phyloP scores from a whole-genome alignment of 306 rosid genomes.

The Prunus mira region DNA sequence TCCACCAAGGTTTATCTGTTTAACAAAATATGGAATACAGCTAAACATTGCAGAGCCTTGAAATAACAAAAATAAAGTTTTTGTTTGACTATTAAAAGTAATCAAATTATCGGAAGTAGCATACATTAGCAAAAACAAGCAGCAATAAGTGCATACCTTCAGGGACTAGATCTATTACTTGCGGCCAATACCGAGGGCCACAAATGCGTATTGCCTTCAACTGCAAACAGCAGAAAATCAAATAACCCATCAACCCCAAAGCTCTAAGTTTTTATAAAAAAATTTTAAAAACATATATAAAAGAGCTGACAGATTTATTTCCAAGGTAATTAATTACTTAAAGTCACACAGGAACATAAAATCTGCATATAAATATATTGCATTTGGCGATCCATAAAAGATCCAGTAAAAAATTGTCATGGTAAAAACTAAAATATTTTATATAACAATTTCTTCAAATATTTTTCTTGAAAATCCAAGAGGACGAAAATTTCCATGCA shows the following conservation, averaged over 20 bases:
- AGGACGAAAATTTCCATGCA: neutral
- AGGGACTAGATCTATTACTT: constrained; percentile 68
- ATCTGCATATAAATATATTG: neutral
- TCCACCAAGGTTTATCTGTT: constrained; percentile 97
- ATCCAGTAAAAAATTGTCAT: neutral
- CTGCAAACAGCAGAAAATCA: constrained; percentile 45
- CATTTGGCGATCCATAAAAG: neutral
- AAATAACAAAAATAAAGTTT: constrained; percentile 20
- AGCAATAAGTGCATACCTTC: constrained; percentile 52
- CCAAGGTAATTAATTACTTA: constrained; percentile 16
- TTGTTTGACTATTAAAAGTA: constrained; percentile 11
- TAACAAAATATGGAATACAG: constrained; percentile 12
- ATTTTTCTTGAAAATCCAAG: neutral
- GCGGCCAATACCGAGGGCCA: constrained; percentile 98
- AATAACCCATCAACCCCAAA: constrained; percentile 22
- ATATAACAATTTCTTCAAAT: neutral
- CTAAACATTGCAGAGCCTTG: constrained; percentile 11
- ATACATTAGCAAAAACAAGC: constrained; percentile 1
- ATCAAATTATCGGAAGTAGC: neutral
- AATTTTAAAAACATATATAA: neutral
- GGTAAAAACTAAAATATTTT: neutral
- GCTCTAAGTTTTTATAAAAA: neutral
- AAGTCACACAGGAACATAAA: neutral
- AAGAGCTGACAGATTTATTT: constrained; percentile 10
- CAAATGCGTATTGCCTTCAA: constrained; percentile 79